Percentiles rank a stretch among this genome's conserved stretches.
phyloP scores from a whole-genome alignment of 1,139 yeast genomes.

The Saccharomyces hybrid region DNA sequence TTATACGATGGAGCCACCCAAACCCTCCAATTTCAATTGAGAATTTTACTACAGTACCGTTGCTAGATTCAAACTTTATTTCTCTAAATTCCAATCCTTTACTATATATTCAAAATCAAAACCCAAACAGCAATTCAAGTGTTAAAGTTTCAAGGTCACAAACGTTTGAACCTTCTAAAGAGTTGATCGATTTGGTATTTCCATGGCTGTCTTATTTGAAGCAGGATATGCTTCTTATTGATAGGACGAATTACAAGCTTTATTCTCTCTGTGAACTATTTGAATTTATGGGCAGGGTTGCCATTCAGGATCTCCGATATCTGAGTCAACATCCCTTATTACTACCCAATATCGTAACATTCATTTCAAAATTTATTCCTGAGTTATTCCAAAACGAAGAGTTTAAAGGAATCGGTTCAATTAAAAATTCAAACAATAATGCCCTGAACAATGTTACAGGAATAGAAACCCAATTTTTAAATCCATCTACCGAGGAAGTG shows the following conservation, averaged over 20 bases:
- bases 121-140: constrained; percentile 8
- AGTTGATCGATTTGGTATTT: constrained; percentile 21
- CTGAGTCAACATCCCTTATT: constrained; percentile 17
- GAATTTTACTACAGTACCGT: constrained; percentile 16
- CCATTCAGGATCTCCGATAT: constrained; percentile 28
- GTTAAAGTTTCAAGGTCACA: constrained; percentile 17
- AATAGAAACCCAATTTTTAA: background rate
- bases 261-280: constrained; percentile 30
- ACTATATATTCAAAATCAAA: constrained; percentile 7
- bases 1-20: constrained; percentile 26
- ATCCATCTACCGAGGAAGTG: background rate
- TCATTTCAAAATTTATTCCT: constrained; percentile 23
- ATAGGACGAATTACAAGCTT: constrained; percentile 29
- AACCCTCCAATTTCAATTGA: constrained; percentile 20
- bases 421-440: background rate
- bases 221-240: constrained; percentile 23
- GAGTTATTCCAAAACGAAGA: constrained; percentile 20
- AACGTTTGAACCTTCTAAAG: constrained; percentile 19
- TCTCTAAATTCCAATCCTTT: constrained; percentile 14
- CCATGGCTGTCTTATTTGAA: constrained; percentile 29
- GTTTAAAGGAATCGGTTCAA: constrained; percentile 9
- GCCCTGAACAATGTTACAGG: constrained; percentile 4
- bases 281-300: constrained; percentile 26
- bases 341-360: constrained; percentile 24
- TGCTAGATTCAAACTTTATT: constrained; percentile 20